phyloP scores from a whole-genome alignment of 2,329 filamentous ascomycete species.

The Aspergillus sp. region DNA sequence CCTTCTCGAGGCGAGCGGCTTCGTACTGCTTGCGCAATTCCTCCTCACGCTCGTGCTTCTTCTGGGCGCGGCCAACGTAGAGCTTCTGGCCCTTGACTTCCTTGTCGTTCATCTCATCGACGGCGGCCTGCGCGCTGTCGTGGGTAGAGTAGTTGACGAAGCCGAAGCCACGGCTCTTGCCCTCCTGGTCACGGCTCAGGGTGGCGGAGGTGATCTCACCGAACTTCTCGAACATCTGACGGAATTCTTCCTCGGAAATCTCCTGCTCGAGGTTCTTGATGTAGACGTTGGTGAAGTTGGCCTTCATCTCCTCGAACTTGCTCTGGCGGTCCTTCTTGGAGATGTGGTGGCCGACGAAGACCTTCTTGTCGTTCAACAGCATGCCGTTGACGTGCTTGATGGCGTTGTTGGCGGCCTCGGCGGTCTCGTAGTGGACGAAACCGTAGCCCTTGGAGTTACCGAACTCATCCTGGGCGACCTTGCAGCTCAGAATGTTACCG shows the following conservation, averaged over 20 bases:
- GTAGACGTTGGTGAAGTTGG: slow-evolving; percentile 99
- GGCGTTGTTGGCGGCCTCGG: slow-evolving; percentile 91
- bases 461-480: slow-evolving; percentile 96
- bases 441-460: slow-evolving; percentile 98
- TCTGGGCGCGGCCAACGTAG: slow-evolving; percentile 97
- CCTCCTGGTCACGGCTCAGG: slow-evolving; percentile 81
- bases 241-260: slow-evolving; percentile 90
- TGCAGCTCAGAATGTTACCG: slow-evolving; percentile 98
- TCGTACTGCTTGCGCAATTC: slow-evolving; percentile 99
- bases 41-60: slow-evolving; percentile 99
- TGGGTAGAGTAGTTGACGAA: slow-evolving; percentile 96
- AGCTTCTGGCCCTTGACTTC: slow-evolving; percentile 94
- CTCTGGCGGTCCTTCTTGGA: slow-evolving; percentile 99
- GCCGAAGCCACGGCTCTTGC: slow-evolving; percentile 92
- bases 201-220: slow-evolving; percentile 96
- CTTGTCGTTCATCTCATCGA: slow-evolving; percentile 86
- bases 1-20: slow-evolving; percentile 95
- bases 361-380: slow-evolving; percentile 99
- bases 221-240: slow-evolving; percentile 83
- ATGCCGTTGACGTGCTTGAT: slow-evolving; percentile 99
- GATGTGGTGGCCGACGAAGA: slow-evolving; percentile 98
- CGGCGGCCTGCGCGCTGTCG: slow-evolving; percentile 79
- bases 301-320: slow-evolving; percentile 99
- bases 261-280: slow-evolving; percentile 94
- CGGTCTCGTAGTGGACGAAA: slow-evolving; percentile 99